Base-by-base conservation (phyloP, 2,329 filamentous ascomycete species). In the Fusarium piperis region DNA sequence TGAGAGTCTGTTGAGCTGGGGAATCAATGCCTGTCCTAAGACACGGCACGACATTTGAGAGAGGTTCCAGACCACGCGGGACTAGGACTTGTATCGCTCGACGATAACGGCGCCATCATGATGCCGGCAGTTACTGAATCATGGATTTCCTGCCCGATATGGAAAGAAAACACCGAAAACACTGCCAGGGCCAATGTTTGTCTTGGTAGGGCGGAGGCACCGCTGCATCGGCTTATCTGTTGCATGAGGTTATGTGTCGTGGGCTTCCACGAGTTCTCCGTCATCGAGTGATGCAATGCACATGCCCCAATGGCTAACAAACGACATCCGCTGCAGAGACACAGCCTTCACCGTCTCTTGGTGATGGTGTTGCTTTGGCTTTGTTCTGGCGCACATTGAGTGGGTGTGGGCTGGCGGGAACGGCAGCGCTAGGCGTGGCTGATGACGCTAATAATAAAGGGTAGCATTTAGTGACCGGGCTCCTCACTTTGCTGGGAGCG, bases 341-440 rank as follows among this genome's bases (percentile, higher is more conserved):
- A 72, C 58, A 61, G 64, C 64, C 74, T 68, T 73, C 67, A 75
- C 69, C 71, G 64, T 72, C 52, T 65, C 60, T 76, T 72, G 46
- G 39, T 59, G 30, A 46, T 55, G 53, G 55, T 60, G 60, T 67
- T 58, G 64, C 55, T 38, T 35, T 33, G 60, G 33, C 53, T 60
- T 62, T 41, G 23, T 51, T 51, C 44, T 30, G 46, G 26, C 7
- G 26, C 53, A 48, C 44, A 44, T 59, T 51, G 20, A 28, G 57
- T 62, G 67, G 71, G 73, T 70, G 65, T 74, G 73, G 69, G 59
- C 68, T 70, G 62, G 67, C 74, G 75, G 75, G 74, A 77, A 63
- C 74, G 71, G 67, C 64, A 67, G 64, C 67, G 70, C 70, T 74
- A 77, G 75, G 61, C 74, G 75, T 77, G 71, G 73, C 75, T 74